Evolutionary conservation across 495 filamentous ascomycete genomes (phyloP).

Genomic region (Aspergillus diversus): DNA sequence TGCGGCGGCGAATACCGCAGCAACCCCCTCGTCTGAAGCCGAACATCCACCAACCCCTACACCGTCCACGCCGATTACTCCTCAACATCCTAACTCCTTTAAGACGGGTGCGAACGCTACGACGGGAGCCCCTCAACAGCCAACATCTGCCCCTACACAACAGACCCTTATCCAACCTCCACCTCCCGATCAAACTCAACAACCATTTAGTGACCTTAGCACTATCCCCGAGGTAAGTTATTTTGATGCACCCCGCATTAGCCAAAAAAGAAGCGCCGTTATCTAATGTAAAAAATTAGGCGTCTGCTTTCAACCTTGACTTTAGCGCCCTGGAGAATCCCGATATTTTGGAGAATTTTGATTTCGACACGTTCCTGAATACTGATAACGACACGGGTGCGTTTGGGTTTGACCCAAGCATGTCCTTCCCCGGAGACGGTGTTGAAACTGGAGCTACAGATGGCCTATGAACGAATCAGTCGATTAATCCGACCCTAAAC

Average conservation of each 20-base stretch:
- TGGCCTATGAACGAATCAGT: slow-evolving; percentile 46
- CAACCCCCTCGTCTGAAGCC: slow-evolving; percentile 76
- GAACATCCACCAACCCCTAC: slow-evolving; percentile 77
- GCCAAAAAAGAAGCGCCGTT: slow-evolving; percentile 7
- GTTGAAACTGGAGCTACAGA: slow-evolving; percentile 58
- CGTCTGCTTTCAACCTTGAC: slow-evolving; percentile 56
- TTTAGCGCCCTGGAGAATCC: slow-evolving; percentile 62
- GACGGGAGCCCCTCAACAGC: slow-evolving; percentile 44
- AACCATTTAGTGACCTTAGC: slow-evolving; percentile 40
- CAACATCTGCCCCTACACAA: slow-evolving; percentile 45
- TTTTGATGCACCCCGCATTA: slow-evolving; percentile 28
- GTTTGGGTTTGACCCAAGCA: slow-evolving; percentile 57
- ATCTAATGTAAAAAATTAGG: slow-evolving; percentile 29
- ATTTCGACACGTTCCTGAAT: slow-evolving; percentile 93
- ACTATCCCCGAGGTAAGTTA: slow-evolving; percentile 45
- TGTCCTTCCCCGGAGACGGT: slow-evolving; percentile 46
- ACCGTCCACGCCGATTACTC: slow-evolving; percentile 83
- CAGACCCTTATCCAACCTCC: slow-evolving; percentile 48
- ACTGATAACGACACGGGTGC: slow-evolving; percentile 56
- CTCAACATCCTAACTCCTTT: slow-evolving; percentile 69
- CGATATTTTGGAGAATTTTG: slow-evolving; percentile 87
- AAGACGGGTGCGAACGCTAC: slow-evolving; percentile 57
- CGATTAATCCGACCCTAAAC: slow-evolving; percentile 44
- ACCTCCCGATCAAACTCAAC: slow-evolving; percentile 49
- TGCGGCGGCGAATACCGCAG: slow-evolving; percentile 57